Evolutionary conservation across 768 basidiomycete species (phyloP).

Genomic region (Suillus lakei): DNA sequence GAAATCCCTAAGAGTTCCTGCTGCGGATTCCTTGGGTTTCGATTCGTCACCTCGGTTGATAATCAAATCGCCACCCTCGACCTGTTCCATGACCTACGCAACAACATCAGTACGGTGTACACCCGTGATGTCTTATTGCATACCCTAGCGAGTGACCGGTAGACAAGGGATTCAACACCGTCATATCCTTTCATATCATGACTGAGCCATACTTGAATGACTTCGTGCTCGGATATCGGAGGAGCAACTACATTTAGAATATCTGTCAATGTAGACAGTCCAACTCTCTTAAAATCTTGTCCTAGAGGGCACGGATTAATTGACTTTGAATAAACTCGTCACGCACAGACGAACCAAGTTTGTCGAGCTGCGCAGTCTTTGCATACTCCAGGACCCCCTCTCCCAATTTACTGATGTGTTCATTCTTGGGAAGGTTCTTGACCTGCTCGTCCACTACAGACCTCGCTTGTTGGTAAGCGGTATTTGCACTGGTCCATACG

Average conservation of each 20-base stretch:
- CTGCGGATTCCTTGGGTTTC: slow-evolving; percentile 61
- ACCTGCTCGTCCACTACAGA: slow-evolving; percentile 93
- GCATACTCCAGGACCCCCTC: slow-evolving; percentile 88
- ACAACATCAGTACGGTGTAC: slow-evolving; percentile 12
- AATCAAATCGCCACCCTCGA: slow-evolving; percentile 89
- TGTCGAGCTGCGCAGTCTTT: slow-evolving; percentile 88
- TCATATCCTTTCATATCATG: slow-evolving; percentile 98
- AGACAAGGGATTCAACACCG: slow-evolving; percentile 93
- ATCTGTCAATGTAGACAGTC: slow-evolving; percentile 87
- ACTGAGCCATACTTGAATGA: slow-evolving; percentile 93
- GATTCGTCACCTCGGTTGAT: slow-evolving; percentile 85
- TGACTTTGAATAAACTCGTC: neutral
- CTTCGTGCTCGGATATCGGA: slow-evolving; percentile 97
- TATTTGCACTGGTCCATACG: slow-evolving; percentile 88
- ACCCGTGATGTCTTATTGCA: slow-evolving; percentile 23
- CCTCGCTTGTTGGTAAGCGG: slow-evolving; percentile 86
- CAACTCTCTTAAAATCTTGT: slow-evolving; percentile 87
- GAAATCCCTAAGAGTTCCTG: slow-evolving; percentile 62
- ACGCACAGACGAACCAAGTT: slow-evolving; percentile 64
- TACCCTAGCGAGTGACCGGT: slow-evolving; percentile 82
- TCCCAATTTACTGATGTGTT: slow-evolving; percentile 87
- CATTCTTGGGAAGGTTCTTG: slow-evolving; percentile 83
- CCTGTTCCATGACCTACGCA: slow-evolving; percentile 87
- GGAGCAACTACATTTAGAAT: slow-evolving; percentile 97
- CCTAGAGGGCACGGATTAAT: slow-evolving; percentile 50